Percentiles rank a stretch among this genome's conserved stretches.
Evolutionary conservation across 345 rosid species (phyloP).

Genomic region (Eucalyptus regnans): DNA sequence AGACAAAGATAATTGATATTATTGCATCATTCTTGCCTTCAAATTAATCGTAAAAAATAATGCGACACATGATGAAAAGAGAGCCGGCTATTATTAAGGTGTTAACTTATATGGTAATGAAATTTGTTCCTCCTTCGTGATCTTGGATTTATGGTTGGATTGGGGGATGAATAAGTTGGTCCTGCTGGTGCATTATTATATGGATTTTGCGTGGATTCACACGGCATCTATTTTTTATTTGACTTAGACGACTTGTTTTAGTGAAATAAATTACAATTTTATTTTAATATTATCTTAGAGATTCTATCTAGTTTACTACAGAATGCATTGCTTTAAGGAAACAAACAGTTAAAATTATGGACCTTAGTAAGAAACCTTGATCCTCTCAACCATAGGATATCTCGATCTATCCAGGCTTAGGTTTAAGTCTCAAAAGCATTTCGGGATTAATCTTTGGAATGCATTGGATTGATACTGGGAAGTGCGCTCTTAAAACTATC

Average conservation of each 20-base stretch:
- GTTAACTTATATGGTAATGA: background rate
- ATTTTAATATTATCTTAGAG: background rate
- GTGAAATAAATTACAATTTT: background rate
- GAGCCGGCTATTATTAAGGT: background rate
- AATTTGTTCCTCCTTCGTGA: background rate
- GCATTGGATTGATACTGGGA: fast-evolving
- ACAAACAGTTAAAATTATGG: background rate
- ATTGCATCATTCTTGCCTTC: background rate
- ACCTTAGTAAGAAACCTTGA: background rate
- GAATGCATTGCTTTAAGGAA: background rate
- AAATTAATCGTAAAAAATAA: background rate
- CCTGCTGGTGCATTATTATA: background rate
- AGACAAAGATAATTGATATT: background rate
- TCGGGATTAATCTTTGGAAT: background rate
- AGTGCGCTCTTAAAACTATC: fast-evolving
- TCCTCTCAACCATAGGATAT: background rate
- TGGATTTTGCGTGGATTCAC: background rate
- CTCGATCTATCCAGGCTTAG: background rate
- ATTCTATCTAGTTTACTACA: background rate
- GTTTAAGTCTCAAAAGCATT: background rate
- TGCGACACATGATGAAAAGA: fast-evolving
- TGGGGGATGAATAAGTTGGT: background rate
- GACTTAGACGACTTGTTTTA: background rate
- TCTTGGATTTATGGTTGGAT: background rate
- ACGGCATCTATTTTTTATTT: background rate